phyloP scores from a whole-genome alignment of 768 basidiomycete genomes.

The Neoboletus brunneissimus region DNA sequence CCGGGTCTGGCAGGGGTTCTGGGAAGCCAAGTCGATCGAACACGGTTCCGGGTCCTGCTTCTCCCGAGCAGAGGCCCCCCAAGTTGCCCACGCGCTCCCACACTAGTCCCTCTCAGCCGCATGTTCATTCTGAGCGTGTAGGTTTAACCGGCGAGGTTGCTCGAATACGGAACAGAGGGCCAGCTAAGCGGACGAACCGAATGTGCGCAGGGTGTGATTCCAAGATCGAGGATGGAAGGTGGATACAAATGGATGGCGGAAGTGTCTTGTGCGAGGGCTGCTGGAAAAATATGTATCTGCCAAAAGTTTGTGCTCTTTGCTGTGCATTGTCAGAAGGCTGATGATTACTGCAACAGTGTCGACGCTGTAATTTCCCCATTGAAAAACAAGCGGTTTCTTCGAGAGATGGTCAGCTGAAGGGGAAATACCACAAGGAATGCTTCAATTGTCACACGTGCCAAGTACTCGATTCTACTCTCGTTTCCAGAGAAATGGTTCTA shows the following conservation, averaged over 20 bases:
- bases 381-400: constrained; percentile 91
- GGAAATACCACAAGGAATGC: constrained; percentile 91
- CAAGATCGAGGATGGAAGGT: constrained; percentile 74
- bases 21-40: constrained; percentile 45
- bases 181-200: constrained; percentile 35
- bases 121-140: constrained; percentile 31
- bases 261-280: constrained; percentile 82
- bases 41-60: constrained; percentile 46
- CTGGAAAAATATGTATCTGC: constrained; percentile 96
- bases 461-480: constrained; percentile 38
- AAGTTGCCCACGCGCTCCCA: constrained; percentile 57
- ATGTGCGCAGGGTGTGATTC: constrained; percentile 68
- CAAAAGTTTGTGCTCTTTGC: constrained; percentile 56
- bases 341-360: constrained; percentile 53
- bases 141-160: constrained; percentile 27
- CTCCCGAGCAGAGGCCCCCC: constrained; percentile 44
- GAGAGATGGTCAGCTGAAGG: constrained; percentile 90
- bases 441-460: constrained; percentile 87
- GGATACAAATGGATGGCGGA: constrained; percentile 76
- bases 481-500: background rate
- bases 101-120: constrained; percentile 45
- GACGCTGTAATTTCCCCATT: constrained; percentile 81
- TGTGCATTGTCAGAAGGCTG: background rate
- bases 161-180: constrained; percentile 33
- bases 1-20: constrained; percentile 15